Base-by-base conservation (phyloP, 352 stramenopile genomes). In the Pythium inflatum region DNA sequence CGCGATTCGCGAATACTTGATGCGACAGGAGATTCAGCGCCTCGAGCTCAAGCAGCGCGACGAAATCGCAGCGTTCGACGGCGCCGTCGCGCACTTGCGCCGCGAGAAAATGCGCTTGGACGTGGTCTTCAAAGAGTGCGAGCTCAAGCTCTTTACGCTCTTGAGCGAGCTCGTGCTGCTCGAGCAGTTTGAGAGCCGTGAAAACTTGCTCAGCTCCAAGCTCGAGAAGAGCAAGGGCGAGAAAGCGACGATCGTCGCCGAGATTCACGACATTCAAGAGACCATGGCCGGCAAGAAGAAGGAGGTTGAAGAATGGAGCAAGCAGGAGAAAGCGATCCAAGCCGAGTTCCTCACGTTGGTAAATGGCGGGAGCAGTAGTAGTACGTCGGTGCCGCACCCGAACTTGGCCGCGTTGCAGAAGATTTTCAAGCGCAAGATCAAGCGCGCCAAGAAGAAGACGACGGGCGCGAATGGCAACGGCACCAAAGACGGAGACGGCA, bases 371-470 rank as follows among this genome's bases (percentile, higher is more conserved):
- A 71, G 63, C 27, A 62, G 80, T 33, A 64, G 88, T 77, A 38
- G 53, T 61, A n/a, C 62, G 16, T n/a, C 60, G 70, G 48, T 76
- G 55, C 65, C 77, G 31, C 89, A 96, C 43, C 78, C 86, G 20
- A 91, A 80, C 54, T 87, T 92, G 57, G 66, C 78, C 13, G 78
- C 76, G 38, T 70, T 98, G 27, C 83, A 95, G 34, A 97, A 97
- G 77, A 90, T 98, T 30, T 98, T 97, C 71, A 90, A 88, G 56
- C 89, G 93, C 55, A 97, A 97, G 58, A 92, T 98, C 59, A 98
- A 98, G 64, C 79, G 94, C 8, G 67, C 78, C 2, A 98, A 98
- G 79, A 95, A 95, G 71, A 85, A 88, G 43, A 66, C 62, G 3
- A n/a, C 27, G 3, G 54, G 33, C 0, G 54, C 36, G 30, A 72